These are phyloP conservation scores for Yamadazyma trypodendri DNA, from an alignment of 1,139 yeast species.

Conservation along the genomic window DNA sequence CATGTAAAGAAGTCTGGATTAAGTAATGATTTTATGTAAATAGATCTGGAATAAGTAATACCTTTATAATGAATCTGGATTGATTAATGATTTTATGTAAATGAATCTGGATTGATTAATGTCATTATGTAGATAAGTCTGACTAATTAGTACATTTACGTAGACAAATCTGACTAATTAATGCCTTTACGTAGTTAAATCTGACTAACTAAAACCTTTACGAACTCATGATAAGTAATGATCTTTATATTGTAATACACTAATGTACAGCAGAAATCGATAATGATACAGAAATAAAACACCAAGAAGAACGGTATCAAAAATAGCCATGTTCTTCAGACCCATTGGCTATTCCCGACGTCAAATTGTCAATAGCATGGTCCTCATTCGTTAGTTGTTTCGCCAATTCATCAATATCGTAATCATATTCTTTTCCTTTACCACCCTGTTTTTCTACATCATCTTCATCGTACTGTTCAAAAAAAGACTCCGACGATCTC, in stretches of 20 bases:
- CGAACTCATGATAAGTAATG: not conserved
- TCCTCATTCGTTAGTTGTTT: conserved; percentile 30
- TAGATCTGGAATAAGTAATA: too few species aligned
- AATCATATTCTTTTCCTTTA: conserved; percentile 24
- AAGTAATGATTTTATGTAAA: too few species aligned
- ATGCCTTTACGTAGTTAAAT: too few species aligned
- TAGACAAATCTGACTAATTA: too few species aligned
- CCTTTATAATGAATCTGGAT: too few species aligned
- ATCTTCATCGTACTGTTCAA: conserved; percentile 14
- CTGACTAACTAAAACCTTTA: too few species aligned
- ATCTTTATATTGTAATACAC: not conserved
- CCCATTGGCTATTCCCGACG: conserved; percentile 31
- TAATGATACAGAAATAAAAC: conserved; percentile 2
- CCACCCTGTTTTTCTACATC: conserved; percentile 6
- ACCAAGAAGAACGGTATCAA: conserved; percentile 3
- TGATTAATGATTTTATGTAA: too few species aligned
- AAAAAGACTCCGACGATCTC: conserved; percentile 15
- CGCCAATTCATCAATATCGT: conserved; percentile 31
- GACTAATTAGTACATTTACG: too few species aligned
- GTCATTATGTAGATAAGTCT: too few species aligned
- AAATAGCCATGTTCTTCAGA: conserved; percentile 14
- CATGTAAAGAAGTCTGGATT: too few species aligned
- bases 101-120: too few species aligned
- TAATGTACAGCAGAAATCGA: conserved; percentile 1
- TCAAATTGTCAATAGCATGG: conserved; percentile 31